Conservation (phyloP, 2,329 filamentous ascomycete genomes). For the Zasmidium cellare region DNA sequence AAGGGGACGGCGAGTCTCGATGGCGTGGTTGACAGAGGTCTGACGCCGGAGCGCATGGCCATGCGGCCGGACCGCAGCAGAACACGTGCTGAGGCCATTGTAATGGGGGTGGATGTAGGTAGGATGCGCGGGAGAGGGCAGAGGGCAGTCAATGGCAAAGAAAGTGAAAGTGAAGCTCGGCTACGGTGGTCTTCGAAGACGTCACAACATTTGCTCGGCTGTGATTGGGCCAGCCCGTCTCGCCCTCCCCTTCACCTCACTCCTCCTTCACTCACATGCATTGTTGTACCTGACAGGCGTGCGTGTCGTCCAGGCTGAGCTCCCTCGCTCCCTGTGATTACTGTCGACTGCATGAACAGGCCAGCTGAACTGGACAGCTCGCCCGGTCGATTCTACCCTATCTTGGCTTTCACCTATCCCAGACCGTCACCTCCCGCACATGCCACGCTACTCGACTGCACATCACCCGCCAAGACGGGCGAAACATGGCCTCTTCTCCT, state of each 20-base stretch:
- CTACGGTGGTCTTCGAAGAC: not conserved
- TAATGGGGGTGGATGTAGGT: constrained; percentile 2
- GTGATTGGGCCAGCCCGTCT: too few relatives aligned
- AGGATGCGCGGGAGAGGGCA: not conserved
- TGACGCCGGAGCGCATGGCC: constrained; percentile 33
- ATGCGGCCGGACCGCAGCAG: constrained; percentile 48
- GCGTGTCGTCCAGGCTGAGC: too few relatives aligned
- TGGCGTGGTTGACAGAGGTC: constrained; percentile 41
- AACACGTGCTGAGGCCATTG: constrained; percentile 50
- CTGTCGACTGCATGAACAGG: too few relatives aligned
- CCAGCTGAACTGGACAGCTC: too few relatives aligned
- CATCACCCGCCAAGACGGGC: not conserved
- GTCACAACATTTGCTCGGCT: too few relatives aligned
- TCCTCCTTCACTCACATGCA: too few relatives aligned
- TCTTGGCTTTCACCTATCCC: not conserved
- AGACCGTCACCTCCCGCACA: too few relatives aligned
- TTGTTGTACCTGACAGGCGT: too few relatives aligned
- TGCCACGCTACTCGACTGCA: not conserved
- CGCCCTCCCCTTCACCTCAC: too few relatives aligned
- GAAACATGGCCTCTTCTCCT: not conserved
- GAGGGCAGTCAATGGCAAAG: not conserved
- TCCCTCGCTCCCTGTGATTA: too few relatives aligned
- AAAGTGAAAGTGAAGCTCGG: not conserved
- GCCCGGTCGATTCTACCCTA: not conserved
- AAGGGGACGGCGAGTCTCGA: constrained; percentile 39